Evolutionary conservation across 1,284 basidiomycete species (phyloP).

Genomic region (Puccinia hordei): DNA sequence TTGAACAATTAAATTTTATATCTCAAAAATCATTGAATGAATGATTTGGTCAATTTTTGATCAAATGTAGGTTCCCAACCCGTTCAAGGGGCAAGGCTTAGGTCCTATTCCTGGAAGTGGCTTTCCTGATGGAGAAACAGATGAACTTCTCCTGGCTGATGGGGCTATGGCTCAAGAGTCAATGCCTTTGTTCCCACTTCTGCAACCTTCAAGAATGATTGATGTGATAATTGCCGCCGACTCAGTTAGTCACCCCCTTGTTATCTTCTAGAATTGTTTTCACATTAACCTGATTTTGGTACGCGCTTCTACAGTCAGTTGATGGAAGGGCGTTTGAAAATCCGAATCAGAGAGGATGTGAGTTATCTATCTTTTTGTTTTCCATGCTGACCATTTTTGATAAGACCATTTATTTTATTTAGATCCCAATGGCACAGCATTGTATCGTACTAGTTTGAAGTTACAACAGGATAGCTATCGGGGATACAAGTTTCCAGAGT

Average conservation of each 20-base stretch:
- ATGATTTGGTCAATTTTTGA: background rate
- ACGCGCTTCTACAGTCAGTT: conserved; percentile 1
- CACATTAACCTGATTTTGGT: background rate
- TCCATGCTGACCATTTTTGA: background rate
- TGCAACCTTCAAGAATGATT: conserved; percentile 21
- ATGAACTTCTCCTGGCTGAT: conserved; percentile 37
- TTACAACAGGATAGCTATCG: conserved; percentile 12
- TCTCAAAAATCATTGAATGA: background rate
- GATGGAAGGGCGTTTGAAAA: background rate
- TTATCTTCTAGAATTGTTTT: background rate
- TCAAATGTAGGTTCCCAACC: conserved; percentile 44
- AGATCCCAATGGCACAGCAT: conserved; percentile 47
- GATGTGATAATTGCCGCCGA: conserved; percentile 38
- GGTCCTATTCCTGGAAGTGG: background rate
- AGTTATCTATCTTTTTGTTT: background rate
- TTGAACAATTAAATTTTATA: background rate
- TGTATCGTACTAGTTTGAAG: conserved; percentile 29
- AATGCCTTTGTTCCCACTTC: conserved; percentile 40
- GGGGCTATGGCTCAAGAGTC: conserved; percentile 40
- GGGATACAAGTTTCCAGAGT: conserved; percentile 20
- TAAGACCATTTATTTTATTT: background rate
- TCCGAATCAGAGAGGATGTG: conserved; percentile 29
- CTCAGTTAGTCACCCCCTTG: conserved; percentile 15
- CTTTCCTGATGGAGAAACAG: conserved; percentile 22
- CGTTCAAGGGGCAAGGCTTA: conserved; percentile 26